These are phyloP conservation scores for Venturia effusa DNA, from an alignment of 2,329 filamentous ascomycete species.

Conservation along the genomic window DNA sequence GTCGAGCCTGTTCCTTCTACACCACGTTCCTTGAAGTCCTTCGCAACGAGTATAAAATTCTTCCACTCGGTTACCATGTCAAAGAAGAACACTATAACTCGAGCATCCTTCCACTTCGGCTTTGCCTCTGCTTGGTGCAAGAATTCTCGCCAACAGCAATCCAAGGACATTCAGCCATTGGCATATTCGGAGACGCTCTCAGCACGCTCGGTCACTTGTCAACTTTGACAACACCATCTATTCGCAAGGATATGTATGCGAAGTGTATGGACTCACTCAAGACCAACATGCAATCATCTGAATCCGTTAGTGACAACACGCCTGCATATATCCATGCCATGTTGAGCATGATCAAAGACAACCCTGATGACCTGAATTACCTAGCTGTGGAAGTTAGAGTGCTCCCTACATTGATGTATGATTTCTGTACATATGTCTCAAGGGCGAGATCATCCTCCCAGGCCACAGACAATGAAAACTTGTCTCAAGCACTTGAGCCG, in stretches of 20 bases:
- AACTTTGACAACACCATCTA: not conserved
- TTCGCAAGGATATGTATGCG: not conserved
- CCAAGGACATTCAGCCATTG: not conserved
- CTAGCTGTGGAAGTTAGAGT: constrained; percentile 20
- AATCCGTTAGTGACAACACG: not conserved
- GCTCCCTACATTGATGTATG: constrained; percentile 24
- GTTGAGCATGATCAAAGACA: not conserved
- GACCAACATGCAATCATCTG: not conserved
- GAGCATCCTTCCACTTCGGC: constrained; percentile 3
- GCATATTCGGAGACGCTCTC: not conserved
- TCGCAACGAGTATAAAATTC: not conserved
- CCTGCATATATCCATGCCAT: constrained; percentile 9
- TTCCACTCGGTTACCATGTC: not conserved
- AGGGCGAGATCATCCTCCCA: not conserved
- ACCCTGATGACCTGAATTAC: constrained; percentile 13
- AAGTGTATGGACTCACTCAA: constrained; percentile 2
- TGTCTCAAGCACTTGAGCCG: constrained; percentile 18
- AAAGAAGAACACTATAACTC: constrained; percentile 3
- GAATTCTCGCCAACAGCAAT: not conserved
- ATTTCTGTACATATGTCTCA: constrained; percentile 26
- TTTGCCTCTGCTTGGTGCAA: constrained; percentile 5
- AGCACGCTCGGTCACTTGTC: not conserved
- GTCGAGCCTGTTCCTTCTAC: constrained; percentile 5
- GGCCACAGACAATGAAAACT: not conserved
- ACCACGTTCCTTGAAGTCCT: not conserved